Evolutionary conservation across 768 basidiomycete species (phyloP).

Genomic region (Guyanaporus albipodus): DNA sequence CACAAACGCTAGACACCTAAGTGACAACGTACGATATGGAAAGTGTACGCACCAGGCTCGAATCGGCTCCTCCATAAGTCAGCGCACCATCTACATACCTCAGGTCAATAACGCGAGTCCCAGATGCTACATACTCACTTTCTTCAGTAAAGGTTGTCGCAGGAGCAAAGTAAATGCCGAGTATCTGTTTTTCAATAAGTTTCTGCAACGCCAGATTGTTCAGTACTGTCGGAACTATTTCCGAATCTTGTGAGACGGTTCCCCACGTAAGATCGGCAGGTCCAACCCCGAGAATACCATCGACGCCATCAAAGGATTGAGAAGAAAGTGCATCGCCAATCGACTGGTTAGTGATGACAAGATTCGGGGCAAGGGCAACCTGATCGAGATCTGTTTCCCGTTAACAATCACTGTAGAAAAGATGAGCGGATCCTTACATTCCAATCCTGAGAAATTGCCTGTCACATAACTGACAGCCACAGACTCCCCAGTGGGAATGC

Average conservation of each 20-base stretch:
- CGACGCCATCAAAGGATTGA: constrained; percentile 13
- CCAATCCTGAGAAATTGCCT: constrained; percentile 29
- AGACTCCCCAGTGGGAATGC: constrained; percentile 20
- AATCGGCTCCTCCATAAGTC: constrained; percentile 23
- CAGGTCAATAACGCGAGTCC: not conserved
- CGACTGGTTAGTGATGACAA: constrained; percentile 25
- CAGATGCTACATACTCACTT: constrained; percentile 1
- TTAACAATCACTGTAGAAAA: not conserved
- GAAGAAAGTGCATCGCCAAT: constrained; percentile 21
- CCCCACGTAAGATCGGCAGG: constrained; percentile 15
- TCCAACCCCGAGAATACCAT: constrained; percentile 27
- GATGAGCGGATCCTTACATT: constrained; percentile 21
- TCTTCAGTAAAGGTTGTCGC: constrained; percentile 9
- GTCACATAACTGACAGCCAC: constrained; percentile 8
- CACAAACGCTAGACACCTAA: not conserved
- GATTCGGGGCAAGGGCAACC: constrained; percentile 19
- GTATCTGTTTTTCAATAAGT: constrained; percentile 7
- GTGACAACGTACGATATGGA: not conserved
- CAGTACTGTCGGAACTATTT: constrained; percentile 21
- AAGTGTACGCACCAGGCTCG: constrained; percentile 7
- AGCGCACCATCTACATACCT: constrained; percentile 19
- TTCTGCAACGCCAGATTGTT: constrained; percentile 20
- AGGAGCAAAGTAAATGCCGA: constrained; percentile 22
- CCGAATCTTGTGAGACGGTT: not conserved
- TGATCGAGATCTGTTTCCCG: constrained; percentile 17